Evolutionary conservation across 345 rosid species (phyloP).

Genomic region (Litchi chinensis): DNA sequence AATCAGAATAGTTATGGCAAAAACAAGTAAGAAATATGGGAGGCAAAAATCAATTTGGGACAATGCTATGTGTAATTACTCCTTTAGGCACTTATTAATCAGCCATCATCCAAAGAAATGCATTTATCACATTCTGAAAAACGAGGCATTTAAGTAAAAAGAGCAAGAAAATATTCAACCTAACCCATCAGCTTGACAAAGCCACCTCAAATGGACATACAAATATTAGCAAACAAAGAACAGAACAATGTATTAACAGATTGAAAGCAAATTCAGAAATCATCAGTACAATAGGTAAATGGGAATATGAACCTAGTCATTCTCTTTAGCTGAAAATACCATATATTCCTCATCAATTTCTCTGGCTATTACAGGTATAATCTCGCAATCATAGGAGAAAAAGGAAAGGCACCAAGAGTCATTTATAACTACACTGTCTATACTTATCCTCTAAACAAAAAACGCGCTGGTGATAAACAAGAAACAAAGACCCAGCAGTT

Average conservation of each 20-base stretch:
- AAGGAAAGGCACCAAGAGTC: not conserved
- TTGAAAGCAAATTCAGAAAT: not conserved
- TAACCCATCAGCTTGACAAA: not conserved
- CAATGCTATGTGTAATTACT: not conserved
- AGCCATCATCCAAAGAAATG: too few species aligned
- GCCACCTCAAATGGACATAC: not conserved
- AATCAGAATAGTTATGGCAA: not conserved
- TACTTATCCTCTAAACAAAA: not conserved
- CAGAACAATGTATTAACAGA: not conserved
- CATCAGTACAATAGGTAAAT: not conserved
- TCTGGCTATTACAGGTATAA: not conserved
- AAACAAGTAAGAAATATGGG: not conserved
- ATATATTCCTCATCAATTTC: not conserved
- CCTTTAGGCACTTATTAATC: too few species aligned
- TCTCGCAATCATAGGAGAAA: not conserved
- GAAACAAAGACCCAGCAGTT: not conserved
- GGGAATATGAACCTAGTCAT: not conserved
- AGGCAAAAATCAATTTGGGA: not conserved
- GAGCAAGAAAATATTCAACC: not conserved
- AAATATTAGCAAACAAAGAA: not conserved
- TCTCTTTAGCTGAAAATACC: not conserved
- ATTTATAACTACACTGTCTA: not conserved
- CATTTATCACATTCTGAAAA: too few species aligned
- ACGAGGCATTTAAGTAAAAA: not conserved
- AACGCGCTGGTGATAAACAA: conserved; percentile 4